Base-by-base conservation (phyloP, 2,329 filamentous ascomycete genomes). In the Aspergillus niger region DNA sequence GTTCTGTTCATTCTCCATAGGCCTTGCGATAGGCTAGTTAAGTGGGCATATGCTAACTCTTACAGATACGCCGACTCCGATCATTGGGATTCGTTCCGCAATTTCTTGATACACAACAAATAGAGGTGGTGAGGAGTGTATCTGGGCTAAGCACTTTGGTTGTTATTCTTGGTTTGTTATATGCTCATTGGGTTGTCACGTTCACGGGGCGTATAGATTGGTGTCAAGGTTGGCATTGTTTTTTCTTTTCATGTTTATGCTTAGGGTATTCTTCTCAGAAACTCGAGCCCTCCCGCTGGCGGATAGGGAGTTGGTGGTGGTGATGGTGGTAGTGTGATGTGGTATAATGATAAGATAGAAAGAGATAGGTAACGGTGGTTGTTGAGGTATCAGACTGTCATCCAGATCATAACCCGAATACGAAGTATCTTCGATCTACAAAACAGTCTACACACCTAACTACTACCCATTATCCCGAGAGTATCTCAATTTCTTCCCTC, bases 61-160 rank as follows among this genome's bases (percentile, higher is more conserved):
- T 51, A 41, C 68, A 89, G 86, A 73, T 89, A 89, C 75, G 84
- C 87, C 61, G 90, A 98, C 76, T 92, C 91, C 65, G 90, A 97
- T 72, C 84, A 90, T 61, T 99, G 94, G 92, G 90, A 96, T 72
- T 90, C 89, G 41, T 81, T 97, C 73, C 82, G 89, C 76, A 98
- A 89, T 67, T 87, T 98, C 70, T 71, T 97, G 20, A 89, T 91
- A 84, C 90, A 97, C 77, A 98, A 98, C 74, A 87, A 84, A 78
- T 86, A 67, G 64, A 44, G 41, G 41, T 20, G 41, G 20, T 24
- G 41, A 0, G 20, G 10, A 3, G 7, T 22, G 41, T 11, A 13
- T 24, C 13, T 1, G 41, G 24, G 41, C 10, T 24, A 20, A 11
- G 10, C 32, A 36, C 11, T 36, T 36, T 10, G 32, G 32, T 17